A percentile compares a stretch with the other conserved stretches of the same genome.
Conservation (phyloP, 345 rosid species). For the Eucalyptus dawsonii region DNA sequence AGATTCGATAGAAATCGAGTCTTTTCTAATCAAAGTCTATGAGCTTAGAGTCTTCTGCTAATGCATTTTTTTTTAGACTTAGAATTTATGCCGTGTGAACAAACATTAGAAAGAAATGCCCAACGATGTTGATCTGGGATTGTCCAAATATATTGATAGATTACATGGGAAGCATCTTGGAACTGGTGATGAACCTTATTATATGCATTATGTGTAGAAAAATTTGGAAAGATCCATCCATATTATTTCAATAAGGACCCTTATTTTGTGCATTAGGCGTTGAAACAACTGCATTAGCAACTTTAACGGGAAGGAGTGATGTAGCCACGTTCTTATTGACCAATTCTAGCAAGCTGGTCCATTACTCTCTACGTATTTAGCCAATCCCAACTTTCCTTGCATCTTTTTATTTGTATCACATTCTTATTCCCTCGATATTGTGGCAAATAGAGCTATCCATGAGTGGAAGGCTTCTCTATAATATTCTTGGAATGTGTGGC, state of each 20-base stretch:
- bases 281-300: no score
- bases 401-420: not conserved
- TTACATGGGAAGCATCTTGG: not conserved
- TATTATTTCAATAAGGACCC: not conserved
- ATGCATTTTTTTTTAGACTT: no score
- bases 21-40: not conserved
- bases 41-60: not conserved
- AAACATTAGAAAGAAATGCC: no score
- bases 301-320: not conserved
- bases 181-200: not conserved
- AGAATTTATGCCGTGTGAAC: no score
- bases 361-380: not conserved
- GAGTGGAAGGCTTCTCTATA: not conserved
- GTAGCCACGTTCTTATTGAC: not conserved
- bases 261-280: not conserved
- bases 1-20: not conserved
- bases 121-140: not conserved
- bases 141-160: not conserved
- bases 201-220: not conserved
- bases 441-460: not conserved
- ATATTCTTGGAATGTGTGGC: no score
- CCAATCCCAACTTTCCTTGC: not conserved
- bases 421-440: no score
- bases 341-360: no score
- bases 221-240: not conserved